Conservation (phyloP, 2,329 filamentous ascomycete species). For the Mycogone perniciosa region DNA sequence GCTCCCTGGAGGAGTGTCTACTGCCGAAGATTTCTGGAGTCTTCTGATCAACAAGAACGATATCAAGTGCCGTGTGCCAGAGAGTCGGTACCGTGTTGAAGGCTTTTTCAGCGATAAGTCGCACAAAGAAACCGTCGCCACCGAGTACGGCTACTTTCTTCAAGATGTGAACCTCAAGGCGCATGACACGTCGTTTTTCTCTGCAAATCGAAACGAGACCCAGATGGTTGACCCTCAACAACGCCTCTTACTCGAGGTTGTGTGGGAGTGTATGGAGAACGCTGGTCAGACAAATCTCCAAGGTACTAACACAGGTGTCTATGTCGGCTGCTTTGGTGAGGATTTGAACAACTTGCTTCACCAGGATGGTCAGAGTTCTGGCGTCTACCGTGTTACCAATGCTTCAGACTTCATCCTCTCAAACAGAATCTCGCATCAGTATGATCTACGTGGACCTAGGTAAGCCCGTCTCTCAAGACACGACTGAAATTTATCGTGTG, state of each 20-base stretch:
- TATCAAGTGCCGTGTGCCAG: constrained; percentile 21
- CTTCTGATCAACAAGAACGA: constrained; percentile 23
- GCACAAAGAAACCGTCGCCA: constrained; percentile 9
- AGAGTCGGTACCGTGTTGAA: constrained; percentile 21
- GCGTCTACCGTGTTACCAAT: constrained; percentile 13
- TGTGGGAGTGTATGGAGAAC: constrained; percentile 21
- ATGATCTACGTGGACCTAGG: constrained; percentile 26
- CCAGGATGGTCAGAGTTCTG: not conserved
- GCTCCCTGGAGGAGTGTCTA: constrained; percentile 23
- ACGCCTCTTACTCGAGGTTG: constrained; percentile 24
- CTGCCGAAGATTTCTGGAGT: constrained; percentile 23
- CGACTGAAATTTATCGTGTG: not conserved
- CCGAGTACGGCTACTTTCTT: constrained; percentile 23
- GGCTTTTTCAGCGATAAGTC: constrained; percentile 15
- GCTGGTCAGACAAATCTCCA: constrained; percentile 9
- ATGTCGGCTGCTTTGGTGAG: constrained; percentile 11
- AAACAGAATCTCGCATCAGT: constrained; percentile 27
- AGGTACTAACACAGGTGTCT: constrained; percentile 10
- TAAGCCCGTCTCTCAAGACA: not conserved
- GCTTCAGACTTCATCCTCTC: constrained; percentile 19
- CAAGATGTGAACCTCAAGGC: constrained; percentile 6
- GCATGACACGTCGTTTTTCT: not conserved
- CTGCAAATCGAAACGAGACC: too few relatives aligned
- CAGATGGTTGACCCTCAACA: constrained; percentile 25
- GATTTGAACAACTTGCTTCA: constrained; percentile 4